These are phyloP conservation scores for Phascolomyces articulosus DNA, from an alignment of 371 early-diverging fungal genomes.

Conservation along the genomic window DNA sequence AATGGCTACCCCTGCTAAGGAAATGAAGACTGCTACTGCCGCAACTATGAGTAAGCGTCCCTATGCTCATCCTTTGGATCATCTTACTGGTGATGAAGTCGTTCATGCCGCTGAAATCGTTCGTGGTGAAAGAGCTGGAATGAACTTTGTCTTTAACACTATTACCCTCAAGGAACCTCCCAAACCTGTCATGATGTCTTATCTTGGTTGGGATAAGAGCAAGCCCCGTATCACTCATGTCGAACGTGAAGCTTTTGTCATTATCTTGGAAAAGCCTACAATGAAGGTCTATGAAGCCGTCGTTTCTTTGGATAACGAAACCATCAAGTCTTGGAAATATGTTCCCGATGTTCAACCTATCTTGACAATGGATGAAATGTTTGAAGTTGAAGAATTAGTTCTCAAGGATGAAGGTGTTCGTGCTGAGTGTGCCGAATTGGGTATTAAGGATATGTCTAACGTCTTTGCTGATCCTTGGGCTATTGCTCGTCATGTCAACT, in stretches of 20 bases:
- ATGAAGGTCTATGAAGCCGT: constrained; percentile 48
- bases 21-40: constrained; percentile 44
- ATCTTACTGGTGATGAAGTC: constrained; percentile 47
- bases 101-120: constrained; percentile 35
- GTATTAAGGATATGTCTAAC: constrained; percentile 50
- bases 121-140: constrained; percentile 32
- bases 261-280: constrained; percentile 39
- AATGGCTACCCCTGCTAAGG: constrained; percentile 35
- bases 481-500: constrained; percentile 47
- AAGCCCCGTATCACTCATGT: constrained; percentile 34
- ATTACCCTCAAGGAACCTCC: constrained; percentile 54
- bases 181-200: constrained; percentile 47
- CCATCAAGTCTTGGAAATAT: constrained; percentile 36
- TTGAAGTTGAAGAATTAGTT: constrained; percentile 50
- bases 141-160: constrained; percentile 52
- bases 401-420: constrained; percentile 39
- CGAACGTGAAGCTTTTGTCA: constrained; percentile 51
- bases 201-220: constrained; percentile 48
- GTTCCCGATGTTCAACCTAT: constrained; percentile 54
- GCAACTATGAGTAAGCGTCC: constrained; percentile 18
- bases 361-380: constrained; percentile 55
- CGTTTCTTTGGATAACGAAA: constrained; percentile 33
- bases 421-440: constrained; percentile 48
- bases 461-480: constrained; percentile 58
- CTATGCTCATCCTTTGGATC: constrained; percentile 47